Percentiles rank a stretch among this genome's conserved stretches.
phyloP scores from a whole-genome alignment of 2,329 filamentous ascomycete genomes.

The Trichophyton verrucosum region DNA sequence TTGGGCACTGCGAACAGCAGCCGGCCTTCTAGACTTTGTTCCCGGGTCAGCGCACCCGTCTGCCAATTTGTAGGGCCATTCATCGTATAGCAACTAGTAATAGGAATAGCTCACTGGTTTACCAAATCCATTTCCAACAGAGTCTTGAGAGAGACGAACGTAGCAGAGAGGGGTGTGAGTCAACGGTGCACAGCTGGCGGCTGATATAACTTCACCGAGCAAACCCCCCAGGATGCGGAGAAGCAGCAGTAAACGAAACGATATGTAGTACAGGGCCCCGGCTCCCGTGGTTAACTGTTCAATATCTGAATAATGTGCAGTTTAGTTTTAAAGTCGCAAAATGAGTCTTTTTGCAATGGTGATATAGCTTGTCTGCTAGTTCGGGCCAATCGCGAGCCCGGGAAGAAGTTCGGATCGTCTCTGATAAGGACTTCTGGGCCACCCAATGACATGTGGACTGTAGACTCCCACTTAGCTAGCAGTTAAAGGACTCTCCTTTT shows the following conservation, averaged over 20 bases:
- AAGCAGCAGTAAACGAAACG: neutral
- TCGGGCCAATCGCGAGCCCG: neutral
- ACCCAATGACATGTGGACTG: too few relatives aligned
- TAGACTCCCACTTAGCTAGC: too few relatives aligned
- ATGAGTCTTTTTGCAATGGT: too few relatives aligned
- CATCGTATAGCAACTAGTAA: neutral
- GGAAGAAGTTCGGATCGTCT: neutral
- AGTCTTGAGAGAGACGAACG: neutral
- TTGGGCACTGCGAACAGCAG: slow-evolving; percentile 97
- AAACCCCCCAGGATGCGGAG: neutral
- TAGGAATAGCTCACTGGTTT: slow-evolving; percentile 41
- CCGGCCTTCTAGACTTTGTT: slow-evolving; percentile 70
- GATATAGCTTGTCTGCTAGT: too few relatives aligned
- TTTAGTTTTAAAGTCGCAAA: neutral
- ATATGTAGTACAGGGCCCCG: neutral
- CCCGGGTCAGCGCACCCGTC: slow-evolving; percentile 15
- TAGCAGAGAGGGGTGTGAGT: neutral
- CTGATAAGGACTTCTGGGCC: neutral
- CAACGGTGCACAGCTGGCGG: neutral
- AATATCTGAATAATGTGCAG: neutral
- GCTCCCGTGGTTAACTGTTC: neutral
- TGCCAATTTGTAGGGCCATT: neutral
- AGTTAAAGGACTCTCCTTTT: neutral
- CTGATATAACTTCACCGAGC: neutral
- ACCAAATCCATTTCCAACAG: slow-evolving; percentile 44